Conservation (phyloP, 345 rosid genomes). For the Eucalyptus pauciflora region DNA sequence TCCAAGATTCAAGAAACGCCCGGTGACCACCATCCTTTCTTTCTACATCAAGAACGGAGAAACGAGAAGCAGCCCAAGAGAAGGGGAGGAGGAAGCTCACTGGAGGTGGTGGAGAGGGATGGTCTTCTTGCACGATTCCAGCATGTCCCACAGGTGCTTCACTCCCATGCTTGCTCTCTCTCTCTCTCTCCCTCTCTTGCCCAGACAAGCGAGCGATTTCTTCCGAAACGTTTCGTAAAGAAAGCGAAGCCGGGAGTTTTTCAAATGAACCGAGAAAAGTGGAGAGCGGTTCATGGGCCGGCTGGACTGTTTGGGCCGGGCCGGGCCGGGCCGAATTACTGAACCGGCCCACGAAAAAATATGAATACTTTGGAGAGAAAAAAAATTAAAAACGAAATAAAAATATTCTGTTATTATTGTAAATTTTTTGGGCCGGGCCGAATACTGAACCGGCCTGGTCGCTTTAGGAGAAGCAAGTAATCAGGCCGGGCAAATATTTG, state of each 20-base stretch:
- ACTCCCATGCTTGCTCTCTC: conserved; percentile 50
- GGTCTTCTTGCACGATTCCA: conserved; percentile 87
- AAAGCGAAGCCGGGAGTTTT: not conserved
- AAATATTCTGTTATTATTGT: too few species aligned
- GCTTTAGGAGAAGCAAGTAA: too few species aligned
- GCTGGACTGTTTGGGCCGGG: not conserved
- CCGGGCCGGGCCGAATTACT: too few species aligned
- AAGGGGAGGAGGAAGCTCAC: conserved; percentile 12
- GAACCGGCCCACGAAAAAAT: too few species aligned
- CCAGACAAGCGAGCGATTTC: not conserved
- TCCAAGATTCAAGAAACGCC: not conserved
- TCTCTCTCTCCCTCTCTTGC: not conserved
- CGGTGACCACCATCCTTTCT: not conserved
- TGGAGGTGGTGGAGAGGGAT: conserved; percentile 76
- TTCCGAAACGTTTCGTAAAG: not conserved
- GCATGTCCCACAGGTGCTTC: conserved; percentile 75
- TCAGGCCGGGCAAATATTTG: too few species aligned
- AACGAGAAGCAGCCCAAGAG: not conserved
- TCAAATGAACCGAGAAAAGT: not conserved
- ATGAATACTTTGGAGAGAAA: too few species aligned
- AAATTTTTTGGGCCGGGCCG: too few species aligned
- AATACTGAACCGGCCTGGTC: too few species aligned
- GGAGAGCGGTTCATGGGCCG: not conserved
- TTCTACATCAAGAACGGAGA: not conserved
- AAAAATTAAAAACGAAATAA: too few species aligned